These are phyloP conservation scores for Trametes versicolor DNA, from an alignment of 1,284 basidiomycete species.

Conservation along the genomic window DNA sequence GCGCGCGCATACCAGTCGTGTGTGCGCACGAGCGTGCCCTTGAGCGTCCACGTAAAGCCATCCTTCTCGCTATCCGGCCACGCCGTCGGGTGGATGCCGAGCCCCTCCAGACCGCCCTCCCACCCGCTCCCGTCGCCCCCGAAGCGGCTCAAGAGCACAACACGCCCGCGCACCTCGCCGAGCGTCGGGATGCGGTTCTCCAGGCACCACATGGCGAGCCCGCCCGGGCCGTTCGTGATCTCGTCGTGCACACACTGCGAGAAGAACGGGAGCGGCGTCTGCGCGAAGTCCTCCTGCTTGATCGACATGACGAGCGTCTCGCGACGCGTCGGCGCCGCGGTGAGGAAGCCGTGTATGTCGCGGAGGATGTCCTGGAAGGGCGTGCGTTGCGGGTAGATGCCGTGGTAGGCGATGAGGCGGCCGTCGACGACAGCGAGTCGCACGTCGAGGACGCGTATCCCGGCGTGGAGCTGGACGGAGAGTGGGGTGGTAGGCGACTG, in stretches of 20 bases:
- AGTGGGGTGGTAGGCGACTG: constrained; percentile 66
- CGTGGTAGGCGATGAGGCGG: constrained; percentile 82
- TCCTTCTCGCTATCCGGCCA: constrained; percentile 83
- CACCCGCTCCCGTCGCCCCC: constrained; percentile 71
- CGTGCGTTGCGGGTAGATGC: constrained; percentile 73
- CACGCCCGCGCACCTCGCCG: constrained; percentile 85
- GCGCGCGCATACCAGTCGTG: constrained; percentile 78
- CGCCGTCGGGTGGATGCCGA: constrained; percentile 83
- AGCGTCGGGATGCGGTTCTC: constrained; percentile 80
- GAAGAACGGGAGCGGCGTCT: constrained; percentile 60
- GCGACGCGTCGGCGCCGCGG: constrained; percentile 58
- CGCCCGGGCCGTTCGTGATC: constrained; percentile 65
- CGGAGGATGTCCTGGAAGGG: constrained; percentile 73
- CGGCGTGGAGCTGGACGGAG: constrained; percentile 65
- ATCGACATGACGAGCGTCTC: constrained; percentile 88
- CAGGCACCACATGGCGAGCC: constrained; percentile 79
- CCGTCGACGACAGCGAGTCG: constrained; percentile 76
- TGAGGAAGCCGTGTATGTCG: constrained; percentile 72
- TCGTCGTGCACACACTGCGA: constrained; percentile 72
- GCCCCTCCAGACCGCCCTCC: constrained; percentile 69
- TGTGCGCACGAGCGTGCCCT: constrained; percentile 71
- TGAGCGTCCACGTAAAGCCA: constrained; percentile 81
- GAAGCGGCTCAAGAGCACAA: constrained; percentile 86
- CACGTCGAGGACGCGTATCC: constrained; percentile 85
- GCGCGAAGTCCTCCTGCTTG: constrained; percentile 81